phyloP scores from a whole-genome alignment of 805 yeast species.

The Saccharomyces jurei region DNA sequence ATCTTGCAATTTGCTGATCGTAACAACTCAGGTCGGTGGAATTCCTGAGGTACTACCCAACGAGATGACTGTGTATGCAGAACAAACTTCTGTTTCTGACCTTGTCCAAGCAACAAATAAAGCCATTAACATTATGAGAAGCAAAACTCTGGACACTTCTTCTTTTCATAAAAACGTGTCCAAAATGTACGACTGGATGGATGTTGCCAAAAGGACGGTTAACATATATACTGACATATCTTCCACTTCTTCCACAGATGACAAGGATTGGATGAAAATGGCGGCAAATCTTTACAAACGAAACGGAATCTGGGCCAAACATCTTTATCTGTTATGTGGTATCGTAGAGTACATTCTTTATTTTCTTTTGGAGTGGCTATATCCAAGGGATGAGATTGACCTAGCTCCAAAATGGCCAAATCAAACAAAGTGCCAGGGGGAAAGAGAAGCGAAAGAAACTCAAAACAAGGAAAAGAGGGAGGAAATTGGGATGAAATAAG shows the following conservation, averaged over 20 bases:
- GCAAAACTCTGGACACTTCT: slow-evolving; percentile 58
- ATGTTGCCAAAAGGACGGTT: slow-evolving; percentile 82
- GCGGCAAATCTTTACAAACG: slow-evolving; percentile 51
- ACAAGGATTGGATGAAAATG: slow-evolving; percentile 50
- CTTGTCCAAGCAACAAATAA: slow-evolving; percentile 59
- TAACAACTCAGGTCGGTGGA: slow-evolving; percentile 94
- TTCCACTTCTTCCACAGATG: slow-evolving; percentile 31
- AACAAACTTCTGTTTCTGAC: slow-evolving; percentile 73
- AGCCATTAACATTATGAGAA: slow-evolving; percentile 58
- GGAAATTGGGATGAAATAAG: too few relatives aligned
- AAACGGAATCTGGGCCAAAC: slow-evolving; percentile 74
- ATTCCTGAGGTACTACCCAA: slow-evolving; percentile 92
- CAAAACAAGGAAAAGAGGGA: not conserved
- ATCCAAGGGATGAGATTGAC: slow-evolving; percentile 67
- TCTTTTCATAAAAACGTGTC: slow-evolving; percentile 70
- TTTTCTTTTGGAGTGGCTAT: slow-evolving; percentile 56
- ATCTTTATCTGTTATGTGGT: slow-evolving; percentile 68
- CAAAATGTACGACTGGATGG: slow-evolving; percentile 84
- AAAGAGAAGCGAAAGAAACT: too few relatives aligned
- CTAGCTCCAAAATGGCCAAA: slow-evolving; percentile 72
- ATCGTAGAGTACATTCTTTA: slow-evolving; percentile 69
- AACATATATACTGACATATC: slow-evolving; percentile 54
- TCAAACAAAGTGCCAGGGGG: not conserved
- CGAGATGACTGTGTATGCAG: slow-evolving; percentile 87
- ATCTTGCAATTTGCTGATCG: slow-evolving; percentile 86